Evolutionary conservation across 1,284 basidiomycete genomes (phyloP).

Genomic region (Leccinum subrobustum): DNA sequence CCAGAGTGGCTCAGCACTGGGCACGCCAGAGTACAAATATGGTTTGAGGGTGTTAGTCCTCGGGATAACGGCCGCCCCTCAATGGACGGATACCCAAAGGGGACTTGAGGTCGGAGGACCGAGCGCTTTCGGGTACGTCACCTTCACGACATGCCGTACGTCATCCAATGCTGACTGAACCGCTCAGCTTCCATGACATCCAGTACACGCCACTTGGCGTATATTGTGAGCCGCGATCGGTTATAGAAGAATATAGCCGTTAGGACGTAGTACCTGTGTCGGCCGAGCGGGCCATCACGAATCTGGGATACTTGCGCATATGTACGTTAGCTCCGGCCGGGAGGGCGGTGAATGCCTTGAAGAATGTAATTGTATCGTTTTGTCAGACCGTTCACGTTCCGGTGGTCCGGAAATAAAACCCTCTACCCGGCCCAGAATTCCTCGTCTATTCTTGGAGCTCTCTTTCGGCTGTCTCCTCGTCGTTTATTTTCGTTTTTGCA

Average conservation of each 20-base stretch:
- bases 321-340: not conserved
- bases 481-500: not conserved
- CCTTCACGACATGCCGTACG: not conserved
- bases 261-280: not conserved
- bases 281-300: not conserved
- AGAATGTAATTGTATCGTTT: not conserved
- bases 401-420: constrained; percentile 6
- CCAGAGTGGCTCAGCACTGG: constrained; percentile 53
- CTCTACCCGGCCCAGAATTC: constrained; percentile 9
- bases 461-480: not conserved
- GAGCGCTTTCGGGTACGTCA: constrained; percentile 23
- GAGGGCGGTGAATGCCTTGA: not conserved
- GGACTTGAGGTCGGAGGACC: constrained; percentile 56
- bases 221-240: constrained; percentile 35
- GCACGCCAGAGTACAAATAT: constrained; percentile 49
- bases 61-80: constrained; percentile 54
- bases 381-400: not conserved
- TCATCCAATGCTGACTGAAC: constrained; percentile 10
- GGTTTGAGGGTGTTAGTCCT: constrained; percentile 57
- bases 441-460: not conserved
- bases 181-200: constrained; percentile 31
- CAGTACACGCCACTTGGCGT: constrained; percentile 36
- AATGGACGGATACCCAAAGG: constrained; percentile 51
- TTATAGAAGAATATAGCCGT: constrained; percentile 36
- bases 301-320: constrained; percentile 9